These are phyloP conservation scores for Raffaelea albimanens DNA, from an alignment of 2,329 filamentous ascomycete genomes.

Conservation along the genomic window DNA sequence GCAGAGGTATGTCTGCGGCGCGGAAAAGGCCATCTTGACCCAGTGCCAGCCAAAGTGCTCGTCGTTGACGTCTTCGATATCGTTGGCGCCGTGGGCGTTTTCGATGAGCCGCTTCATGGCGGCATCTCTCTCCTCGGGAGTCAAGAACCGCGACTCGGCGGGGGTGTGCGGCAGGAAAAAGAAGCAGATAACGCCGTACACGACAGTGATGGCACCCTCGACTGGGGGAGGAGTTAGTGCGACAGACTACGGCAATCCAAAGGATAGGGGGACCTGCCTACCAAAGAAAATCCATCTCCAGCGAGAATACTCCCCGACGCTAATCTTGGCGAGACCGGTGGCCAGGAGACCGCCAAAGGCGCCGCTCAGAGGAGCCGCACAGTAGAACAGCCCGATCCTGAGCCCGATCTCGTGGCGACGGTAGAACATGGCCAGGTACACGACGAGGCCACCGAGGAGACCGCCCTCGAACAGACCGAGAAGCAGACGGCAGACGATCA, in stretches of 20 bases:
- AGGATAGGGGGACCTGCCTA: neutral
- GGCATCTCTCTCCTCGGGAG: slow-evolving; percentile 26
- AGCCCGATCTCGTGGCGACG: slow-evolving; percentile 37
- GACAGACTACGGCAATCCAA: neutral
- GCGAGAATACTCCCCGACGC: slow-evolving; percentile 18
- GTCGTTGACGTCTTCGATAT: slow-evolving; percentile 7
- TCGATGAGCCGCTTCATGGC: slow-evolving; percentile 19
- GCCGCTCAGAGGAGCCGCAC: slow-evolving; percentile 31
- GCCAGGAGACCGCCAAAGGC: slow-evolving; percentile 27
- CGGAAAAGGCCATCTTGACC: slow-evolving; percentile 20
- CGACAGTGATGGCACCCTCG: slow-evolving; percentile 29
- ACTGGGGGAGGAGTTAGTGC: neutral
- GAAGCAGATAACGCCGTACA: slow-evolving; percentile 20
- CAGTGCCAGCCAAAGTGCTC: slow-evolving; percentile 17
- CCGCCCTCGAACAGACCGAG: neutral
- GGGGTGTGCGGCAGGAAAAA: slow-evolving; percentile 42
- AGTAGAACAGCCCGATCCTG: slow-evolving; percentile 33
- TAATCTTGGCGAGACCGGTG: neutral
- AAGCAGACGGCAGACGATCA: neutral
- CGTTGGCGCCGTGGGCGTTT: slow-evolving; percentile 17
- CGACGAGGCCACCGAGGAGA: neutral
- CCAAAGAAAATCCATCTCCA: slow-evolving; percentile 35
- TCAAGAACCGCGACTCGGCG: slow-evolving; percentile 33
- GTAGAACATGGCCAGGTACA: slow-evolving; percentile 36
- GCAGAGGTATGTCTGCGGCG: slow-evolving; percentile 26